Evolutionary conservation across 257 asterid species (phyloP), one percentile per base, ranked within the genome.

Genomic region (Solanum etuberosum): DNA sequence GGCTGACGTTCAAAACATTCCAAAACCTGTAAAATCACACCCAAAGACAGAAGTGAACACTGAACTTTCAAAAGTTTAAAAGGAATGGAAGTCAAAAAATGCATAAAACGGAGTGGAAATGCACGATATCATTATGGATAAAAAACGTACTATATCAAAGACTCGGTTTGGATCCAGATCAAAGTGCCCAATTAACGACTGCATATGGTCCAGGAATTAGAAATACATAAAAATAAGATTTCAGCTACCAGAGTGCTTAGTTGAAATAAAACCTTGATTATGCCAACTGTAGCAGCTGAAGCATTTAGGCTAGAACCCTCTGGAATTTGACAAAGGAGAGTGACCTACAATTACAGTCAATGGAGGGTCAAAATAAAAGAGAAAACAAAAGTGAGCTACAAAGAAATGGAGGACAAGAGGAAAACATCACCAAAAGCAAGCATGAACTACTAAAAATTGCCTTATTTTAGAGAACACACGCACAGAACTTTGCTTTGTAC

Each of bases 81-180:
- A 88, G 21, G 31, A 65, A 29, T 83, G 86, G 40, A 23, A 81
- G 35, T 70, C 38, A 59, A 59, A 77, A 40, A 78, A 32, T 27
- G 74, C 35, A 74, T 20, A 7, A 61, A 77, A 46, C 34, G 31
- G 11, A 20, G 25, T 29, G 21, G 31, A 81, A 29, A 81, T 48
- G 46, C 18, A 43, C 2, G 11, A 46, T 51, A 83, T 74, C 57
- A 89, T 32, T 68, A 74, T 29, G 85, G 74, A 74, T 34, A 82
- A 61, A 92, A 84, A 83, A 91, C 99, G 92, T 92, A 97, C 99
- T 88, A 97, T 97, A 89, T 97, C 99, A 86, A 97, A 97, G 86
- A 97, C 99, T 63, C 99, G 97, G 87, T 97, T 97, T 20, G 99
- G 99, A 87, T 97, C 99, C 91, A 97, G 95, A 93, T 97, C 99